phyloP scores from a whole-genome alignment of 73 alveolate species.

The Symbiodinium pilosum region DNA sequence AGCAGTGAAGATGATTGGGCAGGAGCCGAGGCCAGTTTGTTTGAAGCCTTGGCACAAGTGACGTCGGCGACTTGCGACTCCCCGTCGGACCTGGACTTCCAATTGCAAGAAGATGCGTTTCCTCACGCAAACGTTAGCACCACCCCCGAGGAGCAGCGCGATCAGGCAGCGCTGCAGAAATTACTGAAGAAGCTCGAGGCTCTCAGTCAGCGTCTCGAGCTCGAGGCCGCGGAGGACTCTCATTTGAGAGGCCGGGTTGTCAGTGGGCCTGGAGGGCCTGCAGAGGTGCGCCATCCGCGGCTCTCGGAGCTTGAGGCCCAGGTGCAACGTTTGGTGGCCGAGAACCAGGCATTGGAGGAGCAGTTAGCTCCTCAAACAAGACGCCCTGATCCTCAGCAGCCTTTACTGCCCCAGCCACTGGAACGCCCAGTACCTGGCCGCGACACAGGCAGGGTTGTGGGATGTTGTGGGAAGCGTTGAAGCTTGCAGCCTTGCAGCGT shows the following conservation, averaged over 20 bases:
- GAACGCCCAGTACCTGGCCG: no score
- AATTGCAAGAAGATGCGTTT: not conserved
- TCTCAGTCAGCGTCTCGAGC: not conserved
- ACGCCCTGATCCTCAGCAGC: no score
- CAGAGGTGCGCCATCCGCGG: no score
- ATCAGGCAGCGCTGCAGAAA: constrained; percentile 47
- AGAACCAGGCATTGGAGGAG: constrained; percentile 31
- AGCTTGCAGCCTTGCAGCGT: no score
- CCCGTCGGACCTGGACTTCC: not conserved
- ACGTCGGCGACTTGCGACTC: not conserved
- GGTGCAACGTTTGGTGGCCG: constrained; percentile 29
- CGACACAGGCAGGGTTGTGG: no score
- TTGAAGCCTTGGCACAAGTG: constrained; percentile 44
- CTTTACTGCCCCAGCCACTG: no score
- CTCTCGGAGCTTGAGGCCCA: not conserved
- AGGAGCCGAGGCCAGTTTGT: constrained; percentile 50
- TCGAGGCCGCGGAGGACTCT: not conserved
- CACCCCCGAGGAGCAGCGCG: constrained; percentile 58
- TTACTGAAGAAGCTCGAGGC: not conserved
- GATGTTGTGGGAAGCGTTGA: no score
- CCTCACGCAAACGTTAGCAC: not conserved
- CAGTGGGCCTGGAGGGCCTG: no score
- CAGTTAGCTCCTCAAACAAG: no score
- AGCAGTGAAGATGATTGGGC: constrained; percentile 72
- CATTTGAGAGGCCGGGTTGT: no score